Percentiles rank a stretch among this genome's conserved stretches.
phyloP scores from a whole-genome alignment of 73 alveolate genomes.

The Tetrahymena elliotti region DNA sequence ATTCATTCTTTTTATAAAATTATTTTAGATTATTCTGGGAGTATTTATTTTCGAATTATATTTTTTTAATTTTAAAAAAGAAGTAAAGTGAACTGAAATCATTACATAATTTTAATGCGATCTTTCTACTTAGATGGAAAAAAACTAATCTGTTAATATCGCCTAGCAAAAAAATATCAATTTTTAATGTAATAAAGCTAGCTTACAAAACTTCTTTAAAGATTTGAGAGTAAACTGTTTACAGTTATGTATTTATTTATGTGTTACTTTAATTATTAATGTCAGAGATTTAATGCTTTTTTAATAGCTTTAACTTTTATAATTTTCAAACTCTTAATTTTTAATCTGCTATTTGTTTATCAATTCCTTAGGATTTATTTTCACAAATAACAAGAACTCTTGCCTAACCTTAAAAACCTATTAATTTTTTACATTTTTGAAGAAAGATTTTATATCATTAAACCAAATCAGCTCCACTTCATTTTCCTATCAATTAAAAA shows the following conservation, averaged over 20 bases:
- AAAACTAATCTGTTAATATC: neutral
- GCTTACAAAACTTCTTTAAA: no score
- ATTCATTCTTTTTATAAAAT: neutral
- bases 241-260: neutral
- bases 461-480: neutral
- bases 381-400: neutral
- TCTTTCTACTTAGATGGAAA: neutral
- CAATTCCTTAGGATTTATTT: neutral
- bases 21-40: neutral
- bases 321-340: neutral
- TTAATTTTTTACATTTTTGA: neutral
- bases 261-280: neutral
- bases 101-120: no score
- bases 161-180: neutral
- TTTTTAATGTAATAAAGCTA: neutral
- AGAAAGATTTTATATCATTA: neutral
- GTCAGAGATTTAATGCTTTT: neutral
- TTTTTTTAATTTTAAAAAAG: no score
- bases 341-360: neutral
- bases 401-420: neutral
- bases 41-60: neutral
- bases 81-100: neutral
- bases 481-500: no score
- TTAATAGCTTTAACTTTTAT: neutral
- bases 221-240: neutral